Conservation (phyloP, 345 rosid genomes). For the Citrus inodora region DNA sequence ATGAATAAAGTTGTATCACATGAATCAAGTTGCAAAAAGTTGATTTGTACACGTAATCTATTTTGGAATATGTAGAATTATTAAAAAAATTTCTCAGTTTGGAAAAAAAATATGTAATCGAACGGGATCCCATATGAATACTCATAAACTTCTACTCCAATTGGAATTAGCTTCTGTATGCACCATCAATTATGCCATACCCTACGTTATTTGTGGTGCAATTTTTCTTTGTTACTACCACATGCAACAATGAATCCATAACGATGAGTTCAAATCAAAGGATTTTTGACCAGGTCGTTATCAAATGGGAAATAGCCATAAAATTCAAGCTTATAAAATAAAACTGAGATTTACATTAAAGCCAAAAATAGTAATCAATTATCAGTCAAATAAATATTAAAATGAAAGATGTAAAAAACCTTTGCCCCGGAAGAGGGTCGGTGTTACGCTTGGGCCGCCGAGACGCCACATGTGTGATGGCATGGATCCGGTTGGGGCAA, state of each 20-base stretch:
- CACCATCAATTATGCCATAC: neutral
- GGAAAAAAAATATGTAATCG: neutral
- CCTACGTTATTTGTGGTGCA: neutral
- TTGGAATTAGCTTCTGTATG: neutral
- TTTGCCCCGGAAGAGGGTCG: conserved; percentile 27
- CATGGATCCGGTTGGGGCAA: conserved; percentile 18
- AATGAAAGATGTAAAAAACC: neutral
- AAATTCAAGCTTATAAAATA: neutral
- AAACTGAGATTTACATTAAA: too few relatives aligned
- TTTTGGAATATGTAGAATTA: too few relatives aligned
- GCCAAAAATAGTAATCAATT: neutral
- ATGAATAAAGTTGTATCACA: too few relatives aligned
- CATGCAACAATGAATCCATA: neutral
- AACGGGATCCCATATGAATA: neutral
- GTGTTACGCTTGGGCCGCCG: conserved; percentile 19
- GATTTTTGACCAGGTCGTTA: too few relatives aligned
- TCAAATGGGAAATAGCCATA: neutral
- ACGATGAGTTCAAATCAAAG: too few relatives aligned
- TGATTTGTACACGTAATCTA: too few relatives aligned
- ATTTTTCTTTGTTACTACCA: neutral
- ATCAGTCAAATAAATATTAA: neutral
- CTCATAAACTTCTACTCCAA: neutral
- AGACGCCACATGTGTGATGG: conserved; percentile 33
- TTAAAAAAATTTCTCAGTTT: too few relatives aligned
- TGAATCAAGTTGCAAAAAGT: too few relatives aligned